These are phyloP conservation scores for Lentinula boryana DNA, from an alignment of 768 basidiomycete genomes.

Conservation along the genomic window DNA sequence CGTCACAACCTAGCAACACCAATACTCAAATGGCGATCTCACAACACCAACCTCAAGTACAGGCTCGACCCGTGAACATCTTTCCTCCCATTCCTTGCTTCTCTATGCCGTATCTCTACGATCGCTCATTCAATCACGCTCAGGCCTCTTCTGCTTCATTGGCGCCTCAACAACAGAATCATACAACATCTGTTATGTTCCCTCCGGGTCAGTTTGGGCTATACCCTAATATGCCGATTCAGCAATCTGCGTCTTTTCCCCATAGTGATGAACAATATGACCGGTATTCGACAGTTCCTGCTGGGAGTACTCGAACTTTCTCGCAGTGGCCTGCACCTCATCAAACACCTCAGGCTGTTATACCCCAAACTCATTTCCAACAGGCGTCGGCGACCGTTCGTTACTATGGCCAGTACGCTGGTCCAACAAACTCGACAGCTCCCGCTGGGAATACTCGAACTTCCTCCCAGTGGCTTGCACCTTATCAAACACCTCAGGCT, in stretches of 20 bases:
- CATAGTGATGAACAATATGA: not conserved
- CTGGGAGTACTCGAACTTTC: not conserved
- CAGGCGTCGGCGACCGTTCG: too few species aligned
- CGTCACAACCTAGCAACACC: not conserved
- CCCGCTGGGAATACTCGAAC: too few species aligned
- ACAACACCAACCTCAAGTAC: too few species aligned
- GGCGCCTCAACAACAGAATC: not conserved
- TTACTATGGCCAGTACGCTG: too few species aligned
- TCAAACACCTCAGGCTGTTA: not conserved
- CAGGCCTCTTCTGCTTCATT: too few species aligned
- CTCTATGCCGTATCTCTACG: not conserved
- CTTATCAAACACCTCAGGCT: too few species aligned
- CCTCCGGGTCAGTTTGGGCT: too few species aligned
- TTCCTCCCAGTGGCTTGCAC: too few species aligned
- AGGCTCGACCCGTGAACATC: not conserved
- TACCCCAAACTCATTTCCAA: too few species aligned
- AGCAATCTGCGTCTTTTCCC: not conserved
- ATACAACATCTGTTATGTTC: not conserved
- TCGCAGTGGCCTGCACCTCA: not conserved
- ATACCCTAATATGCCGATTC: too few species aligned
- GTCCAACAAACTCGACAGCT: too few species aligned
- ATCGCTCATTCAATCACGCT: not conserved
- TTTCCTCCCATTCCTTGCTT: not conserved
- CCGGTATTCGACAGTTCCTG: not conserved
- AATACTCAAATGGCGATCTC: too few species aligned